These are phyloP conservation scores for Tanacetum coccineum DNA, from an alignment of 129 eudicot genomes.

Conservation along the genomic window DNA sequence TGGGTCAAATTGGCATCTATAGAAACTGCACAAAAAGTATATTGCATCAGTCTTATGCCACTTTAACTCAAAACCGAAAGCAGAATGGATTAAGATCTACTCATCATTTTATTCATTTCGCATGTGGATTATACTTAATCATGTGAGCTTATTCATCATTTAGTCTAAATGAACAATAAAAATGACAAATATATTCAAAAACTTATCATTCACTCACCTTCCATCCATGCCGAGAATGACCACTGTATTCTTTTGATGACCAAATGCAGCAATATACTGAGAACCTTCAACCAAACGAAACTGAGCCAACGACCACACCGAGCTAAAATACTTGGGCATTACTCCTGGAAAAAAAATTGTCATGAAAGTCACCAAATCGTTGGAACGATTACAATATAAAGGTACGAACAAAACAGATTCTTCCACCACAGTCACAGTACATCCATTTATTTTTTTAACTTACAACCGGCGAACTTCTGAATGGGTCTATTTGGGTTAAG, in stretches of 20 bases:
- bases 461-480: too few species aligned
- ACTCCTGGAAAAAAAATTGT: constrained; percentile 55
- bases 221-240: constrained; percentile 86
- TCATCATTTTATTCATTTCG: background rate
- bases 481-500: too few species aligned
- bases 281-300: constrained; percentile 70
- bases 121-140: background rate
- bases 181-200: background rate
- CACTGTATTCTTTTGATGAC: constrained; percentile 79
- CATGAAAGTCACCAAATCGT: constrained; percentile 8
- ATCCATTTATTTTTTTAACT: too few species aligned
- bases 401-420: too few species aligned
- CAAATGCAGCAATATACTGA: constrained; percentile 77
- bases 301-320: constrained; percentile 96
- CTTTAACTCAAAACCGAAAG: background rate
- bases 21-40: constrained; percentile 53
- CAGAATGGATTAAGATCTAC: background rate
- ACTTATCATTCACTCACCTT: constrained; percentile 51
- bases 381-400: too few species aligned
- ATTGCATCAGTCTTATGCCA: constrained; percentile 5
- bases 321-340: constrained; percentile 84
- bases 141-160: background rate
- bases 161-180: background rate
- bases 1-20: constrained; percentile 84
- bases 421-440: too few species aligned